These are phyloP conservation scores for Lomentospora prolificans DNA, from an alignment of 2,329 filamentous ascomycete species.

Conservation along the genomic window DNA sequence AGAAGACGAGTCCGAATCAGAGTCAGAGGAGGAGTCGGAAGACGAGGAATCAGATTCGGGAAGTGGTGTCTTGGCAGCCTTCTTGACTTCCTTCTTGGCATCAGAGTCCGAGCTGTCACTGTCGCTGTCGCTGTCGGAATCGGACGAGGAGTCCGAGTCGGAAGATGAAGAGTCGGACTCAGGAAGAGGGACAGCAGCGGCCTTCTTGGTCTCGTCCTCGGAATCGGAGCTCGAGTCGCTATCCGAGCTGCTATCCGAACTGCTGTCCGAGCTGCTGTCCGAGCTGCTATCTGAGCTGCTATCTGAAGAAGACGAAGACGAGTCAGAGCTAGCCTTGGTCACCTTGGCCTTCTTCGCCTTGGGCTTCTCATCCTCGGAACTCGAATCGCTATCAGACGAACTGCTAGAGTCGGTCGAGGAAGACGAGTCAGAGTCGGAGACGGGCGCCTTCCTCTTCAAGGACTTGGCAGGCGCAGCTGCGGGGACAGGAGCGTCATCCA, in stretches of 20 bases:
- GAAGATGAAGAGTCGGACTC: slow-evolving; percentile 15
- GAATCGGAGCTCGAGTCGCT: slow-evolving; percentile 16
- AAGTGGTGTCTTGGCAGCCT: slow-evolving; percentile 30
- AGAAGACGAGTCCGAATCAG: slow-evolving; percentile 19
- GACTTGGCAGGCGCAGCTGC: slow-evolving; percentile 13
- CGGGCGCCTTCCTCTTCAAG: slow-evolving; percentile 14
- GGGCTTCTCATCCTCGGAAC: slow-evolving; percentile 14
- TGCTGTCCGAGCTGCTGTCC: slow-evolving; percentile 1
- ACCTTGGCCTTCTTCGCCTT: slow-evolving; percentile 43
- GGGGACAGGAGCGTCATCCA: slow-evolving; percentile 18
- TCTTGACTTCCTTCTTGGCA: slow-evolving; percentile 21
- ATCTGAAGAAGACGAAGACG: slow-evolving; percentile 16
- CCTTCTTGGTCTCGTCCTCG: slow-evolving; percentile 11
- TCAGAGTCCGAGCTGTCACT: slow-evolving; percentile 21
- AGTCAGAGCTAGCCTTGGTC: slow-evolving; percentile 12
- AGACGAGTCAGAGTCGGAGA: slow-evolving; percentile 8
- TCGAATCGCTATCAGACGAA: slow-evolving; percentile 10
- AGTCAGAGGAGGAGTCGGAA: slow-evolving; percentile 21
- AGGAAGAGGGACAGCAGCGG: slow-evolving; percentile 8
- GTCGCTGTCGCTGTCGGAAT: slow-evolving; percentile 29
- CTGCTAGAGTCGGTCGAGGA: slow-evolving; percentile 16
- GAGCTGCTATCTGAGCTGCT: slow-evolving; percentile 9
- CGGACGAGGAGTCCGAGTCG: slow-evolving; percentile 18
- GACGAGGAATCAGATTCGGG: slow-evolving; percentile 25
- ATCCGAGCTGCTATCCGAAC: slow-evolving; percentile 13